A percentile compares a stretch with the other conserved stretches of the same genome.
phyloP scores from a whole-genome alignment of 2,329 filamentous ascomycete genomes.

The Cadophora sp. region DNA sequence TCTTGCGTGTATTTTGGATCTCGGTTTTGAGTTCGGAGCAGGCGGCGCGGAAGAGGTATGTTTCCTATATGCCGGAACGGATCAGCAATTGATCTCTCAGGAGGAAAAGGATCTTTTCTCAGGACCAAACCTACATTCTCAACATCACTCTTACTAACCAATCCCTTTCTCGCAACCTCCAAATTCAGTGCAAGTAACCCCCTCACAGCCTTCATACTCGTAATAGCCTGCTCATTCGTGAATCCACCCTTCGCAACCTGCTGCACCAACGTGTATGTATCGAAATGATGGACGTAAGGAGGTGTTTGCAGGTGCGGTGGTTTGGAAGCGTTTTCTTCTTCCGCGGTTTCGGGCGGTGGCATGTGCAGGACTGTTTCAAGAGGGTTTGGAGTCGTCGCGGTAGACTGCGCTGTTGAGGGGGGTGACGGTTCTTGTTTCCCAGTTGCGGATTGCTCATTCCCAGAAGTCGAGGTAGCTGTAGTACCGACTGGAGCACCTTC shows the following conservation, averaged over 20 bases:
- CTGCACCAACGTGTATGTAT: slow-evolving; percentile 88
- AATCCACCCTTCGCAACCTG: slow-evolving; percentile 77
- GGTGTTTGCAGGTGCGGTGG: slow-evolving; percentile 74
- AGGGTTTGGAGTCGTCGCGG: not conserved
- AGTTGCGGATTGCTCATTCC: slow-evolving; percentile 3
- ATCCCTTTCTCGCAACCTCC: slow-evolving; percentile 76
- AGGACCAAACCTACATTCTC: slow-evolving; percentile 66
- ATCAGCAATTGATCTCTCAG: not conserved
- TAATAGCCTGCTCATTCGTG: slow-evolving; percentile 75
- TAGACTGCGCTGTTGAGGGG: not conserved
- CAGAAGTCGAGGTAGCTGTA: not conserved
- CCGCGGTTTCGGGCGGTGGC: slow-evolving; percentile 49
- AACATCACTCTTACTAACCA: slow-evolving; percentile 90
- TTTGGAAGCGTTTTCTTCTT: slow-evolving; percentile 50
- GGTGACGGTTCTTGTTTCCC: not conserved
- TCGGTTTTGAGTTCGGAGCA: slow-evolving; percentile 92
- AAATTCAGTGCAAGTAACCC: slow-evolving; percentile 79
- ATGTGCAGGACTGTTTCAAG: slow-evolving; percentile 59
- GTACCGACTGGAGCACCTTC: not conserved
- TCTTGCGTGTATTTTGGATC: slow-evolving; percentile 77
- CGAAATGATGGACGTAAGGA: slow-evolving; percentile 94
- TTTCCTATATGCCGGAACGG: slow-evolving; percentile 59
- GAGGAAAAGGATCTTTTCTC: not conserved
- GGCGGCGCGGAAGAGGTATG: slow-evolving; percentile 91
- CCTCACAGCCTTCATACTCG: slow-evolving; percentile 91